Percentiles rank a stretch among this genome's conserved stretches.
phyloP scores from a whole-genome alignment of 2,329 filamentous ascomycete species.

The Xylaria sp. region DNA sequence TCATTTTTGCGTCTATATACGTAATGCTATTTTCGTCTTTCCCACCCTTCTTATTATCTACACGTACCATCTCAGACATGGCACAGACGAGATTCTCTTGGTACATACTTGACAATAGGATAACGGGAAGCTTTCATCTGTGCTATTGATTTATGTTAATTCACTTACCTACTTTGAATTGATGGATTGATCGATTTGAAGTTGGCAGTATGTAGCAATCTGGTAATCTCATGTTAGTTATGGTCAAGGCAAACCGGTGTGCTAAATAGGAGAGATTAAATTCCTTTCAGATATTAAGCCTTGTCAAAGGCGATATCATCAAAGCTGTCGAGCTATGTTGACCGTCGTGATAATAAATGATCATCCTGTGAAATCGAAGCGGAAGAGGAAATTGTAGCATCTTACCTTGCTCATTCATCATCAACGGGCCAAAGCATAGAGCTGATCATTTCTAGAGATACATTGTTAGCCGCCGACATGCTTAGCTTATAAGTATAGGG shows the following conservation, averaged over 20 bases:
- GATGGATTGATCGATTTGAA: neutral
- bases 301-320: conserved; percentile 85
- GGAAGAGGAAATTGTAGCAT: conserved; percentile 21
- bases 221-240: conserved; percentile 25
- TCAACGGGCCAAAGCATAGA: neutral
- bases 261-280: neutral
- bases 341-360: conserved; percentile 84
- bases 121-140: neutral
- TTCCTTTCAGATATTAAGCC: conserved; percentile 58
- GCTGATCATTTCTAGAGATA: conserved; percentile 25
- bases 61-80: neutral
- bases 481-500: conserved; percentile 9
- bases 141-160: too few species aligned
- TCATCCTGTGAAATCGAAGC: conserved; percentile 68
- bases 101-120: neutral
- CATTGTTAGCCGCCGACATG: conserved; percentile 48
- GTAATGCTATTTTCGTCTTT: neutral
- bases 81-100: neutral
- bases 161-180: conserved; percentile 6
- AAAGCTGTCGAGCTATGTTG: conserved; percentile 81
- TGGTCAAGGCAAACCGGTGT: conserved; percentile 47
- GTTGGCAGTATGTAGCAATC: neutral
- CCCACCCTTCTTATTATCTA: too few species aligned
- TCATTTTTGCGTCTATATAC: neutral
- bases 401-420: conserved; percentile 37